Evolutionary conservation across 2,329 filamentous ascomycete species (phyloP), one percentile per base, ranked within the genome.

Genomic region (Xylaria sp.): DNA sequence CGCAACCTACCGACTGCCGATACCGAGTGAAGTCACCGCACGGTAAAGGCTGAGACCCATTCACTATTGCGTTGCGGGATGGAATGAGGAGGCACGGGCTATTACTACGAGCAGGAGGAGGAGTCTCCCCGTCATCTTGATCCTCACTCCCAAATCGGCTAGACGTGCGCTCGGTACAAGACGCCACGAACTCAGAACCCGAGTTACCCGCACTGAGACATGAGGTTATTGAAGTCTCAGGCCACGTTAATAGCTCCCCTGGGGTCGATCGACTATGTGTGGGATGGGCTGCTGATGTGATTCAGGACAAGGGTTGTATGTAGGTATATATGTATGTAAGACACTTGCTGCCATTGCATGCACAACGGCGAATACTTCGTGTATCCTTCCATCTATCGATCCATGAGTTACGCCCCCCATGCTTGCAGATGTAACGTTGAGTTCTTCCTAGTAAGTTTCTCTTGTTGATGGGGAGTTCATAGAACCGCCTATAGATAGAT

Each of bases 281-380:
- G 23, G 23, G 23, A 30, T 30, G 9, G 16, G 47, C 48, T 49
- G 19, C 53, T 51, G 47, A 48, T 18, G 52, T 58, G 47, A 51
- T 57, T 19, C 39, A n/a, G 18, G 37, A 47, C 23, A 35, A 42
- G 30, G 52, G 54, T 30, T 58, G 52, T 50, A 59, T 60, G 48
- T 53, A 55, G 56, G 55, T 60, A 16, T 16, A n/a, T 46, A 58
- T 58, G 60, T 60, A 64, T 55, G 61, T 65, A 55, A 65, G 63
- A 63, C 47, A 51, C 50, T 65, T 56, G 56, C 54, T 56, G 59
- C 63, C 54, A 54, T 42, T 42, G 9, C 37, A 42, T 13, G 35
- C 42, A 44, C 34, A 42, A 35, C n/a, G 16, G 37, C 37, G 23
- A 30, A 30, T 13, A 46, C 42, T 46, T 42, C 4, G 58, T 30